Base-by-base conservation (phyloP, 441 rosid species). In the Arabidopsis lyrata region DNA sequence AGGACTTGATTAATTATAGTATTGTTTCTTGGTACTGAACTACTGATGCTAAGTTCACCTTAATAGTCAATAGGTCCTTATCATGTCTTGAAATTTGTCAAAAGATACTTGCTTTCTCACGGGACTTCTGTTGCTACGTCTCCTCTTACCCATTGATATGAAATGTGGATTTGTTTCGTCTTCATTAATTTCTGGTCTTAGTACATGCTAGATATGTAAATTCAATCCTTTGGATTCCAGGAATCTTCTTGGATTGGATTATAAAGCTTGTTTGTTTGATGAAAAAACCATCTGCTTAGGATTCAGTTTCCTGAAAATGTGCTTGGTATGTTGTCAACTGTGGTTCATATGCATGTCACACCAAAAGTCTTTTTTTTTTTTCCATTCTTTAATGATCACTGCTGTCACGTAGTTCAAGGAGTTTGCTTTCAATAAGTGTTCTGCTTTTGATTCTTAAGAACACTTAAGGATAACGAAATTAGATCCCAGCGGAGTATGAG, bases 11-110 rank as follows among this genome's bases (percentile, higher is more conserved):
- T 29, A 32, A 47, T 1, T 27, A 5, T 2, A n/a, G n/a, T 66
- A 45, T 67, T 59, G 55, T 20, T 41, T 67, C 58, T 75, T 50
- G 38, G n/a, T 22, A 24, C n/a, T 58, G 47, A 16, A 31, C 12
- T 22, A 24, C 15, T 59, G 47, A 18, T 67, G 22, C 49, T 74
- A 34, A 66, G 73, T 39, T 41, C 6, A 32, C 47, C 20, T 58
- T 0, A 6, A 4, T 38, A 60, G 68, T 42, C 24, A 22, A 22
- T 49, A 67, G 22, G 42, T 73, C 58, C 41, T 63, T 63, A 36
- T 29, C 34, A 65, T 73, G 59, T 50, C 31, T 29, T 63, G 18
- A 18, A 20, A 15, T 55, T 64, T 55, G 12, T 64, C 22, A 35
- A 64, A 72, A 14, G 58, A 15, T 18, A 16, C 29, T 36, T 36